These are phyloP conservation scores for Sequoiadendron giganteum DNA, from an alignment of 75 land plant genomes.

Conservation along the genomic window DNA sequence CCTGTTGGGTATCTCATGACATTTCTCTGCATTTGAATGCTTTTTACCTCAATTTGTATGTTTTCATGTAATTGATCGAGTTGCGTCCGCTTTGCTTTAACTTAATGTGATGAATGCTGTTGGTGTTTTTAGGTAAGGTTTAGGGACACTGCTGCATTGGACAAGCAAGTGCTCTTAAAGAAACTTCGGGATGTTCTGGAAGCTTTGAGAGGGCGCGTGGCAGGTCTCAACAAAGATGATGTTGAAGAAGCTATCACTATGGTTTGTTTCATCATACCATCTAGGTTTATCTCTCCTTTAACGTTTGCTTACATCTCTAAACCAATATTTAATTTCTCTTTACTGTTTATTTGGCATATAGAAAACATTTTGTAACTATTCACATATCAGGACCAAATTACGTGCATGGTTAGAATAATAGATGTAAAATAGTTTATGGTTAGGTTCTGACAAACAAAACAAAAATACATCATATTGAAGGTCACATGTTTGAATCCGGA, in stretches of 20 bases:
- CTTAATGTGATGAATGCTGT: slow-evolving; percentile 1
- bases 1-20: neutral
- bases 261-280: slow-evolving; percentile 38
- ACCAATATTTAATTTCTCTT: neutral
- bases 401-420: neutral
- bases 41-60: neutral
- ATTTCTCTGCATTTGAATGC: neutral
- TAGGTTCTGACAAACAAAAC: neutral
- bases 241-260: slow-evolving; percentile 74
- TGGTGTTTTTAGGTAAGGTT: slow-evolving; percentile 48
- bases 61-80: neutral
- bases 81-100: neutral
- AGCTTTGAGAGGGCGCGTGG: slow-evolving; percentile 77
- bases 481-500: too few relatives aligned
- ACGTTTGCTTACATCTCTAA: neutral
- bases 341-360: neutral
- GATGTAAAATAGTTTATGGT: neutral
- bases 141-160: slow-evolving; percentile 72
- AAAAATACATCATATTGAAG: too few relatives aligned
- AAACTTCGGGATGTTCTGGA: slow-evolving; percentile 86
- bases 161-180: slow-evolving; percentile 79
- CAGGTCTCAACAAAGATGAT: slow-evolving; percentile 91
- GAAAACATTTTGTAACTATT: neutral
- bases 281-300: neutral
- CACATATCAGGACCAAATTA: neutral